Percentiles rank a stretch among this genome's conserved stretches.
phyloP scores from a whole-genome alignment of 2,329 filamentous ascomycete species.

The Graphilbum sp. region DNA sequence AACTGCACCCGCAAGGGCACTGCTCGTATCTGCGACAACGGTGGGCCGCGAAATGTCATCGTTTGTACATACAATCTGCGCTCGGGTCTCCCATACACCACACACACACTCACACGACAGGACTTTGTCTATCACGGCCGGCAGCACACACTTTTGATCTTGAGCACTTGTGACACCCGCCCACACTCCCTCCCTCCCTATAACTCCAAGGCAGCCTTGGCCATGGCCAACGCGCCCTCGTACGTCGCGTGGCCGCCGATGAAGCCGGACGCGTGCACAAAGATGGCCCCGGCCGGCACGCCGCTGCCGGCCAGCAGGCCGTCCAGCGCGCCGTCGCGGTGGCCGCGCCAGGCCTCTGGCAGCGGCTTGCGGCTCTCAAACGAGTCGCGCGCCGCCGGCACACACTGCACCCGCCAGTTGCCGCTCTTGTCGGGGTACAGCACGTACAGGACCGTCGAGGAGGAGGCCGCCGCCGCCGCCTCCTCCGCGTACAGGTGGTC shows the following conservation, averaged over 20 bases:
- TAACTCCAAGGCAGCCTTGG: constrained; percentile 49
- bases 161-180: no score
- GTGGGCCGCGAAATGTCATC: no score
- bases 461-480: constrained; percentile 23
- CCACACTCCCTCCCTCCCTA: constrained; percentile 8
- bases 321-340: constrained; percentile 74
- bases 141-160: no score
- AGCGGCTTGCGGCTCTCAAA: constrained; percentile 87
- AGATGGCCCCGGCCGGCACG: constrained; percentile 56
- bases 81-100: no score
- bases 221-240: constrained; percentile 78
- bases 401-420: constrained; percentile 89
- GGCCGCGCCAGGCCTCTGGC: constrained; percentile 81
- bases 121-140: no score
- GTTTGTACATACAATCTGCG: no score
- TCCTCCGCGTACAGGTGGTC: constrained; percentile 89
- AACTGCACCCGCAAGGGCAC: no score
- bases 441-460: constrained; percentile 68
- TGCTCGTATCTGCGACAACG: no score
- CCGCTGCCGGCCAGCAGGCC: constrained; percentile 45
- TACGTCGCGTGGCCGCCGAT: constrained; percentile 91
- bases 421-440: constrained; percentile 58
- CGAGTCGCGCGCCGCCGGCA: constrained; percentile 69
- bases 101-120: no score
- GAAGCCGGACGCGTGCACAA: constrained; percentile 88